A percentile compares a stretch with the other conserved stretches of the same genome.
These are phyloP conservation scores for Vigna unguiculata DNA, from an alignment of 306 rosid species.

Conservation along the genomic window DNA sequence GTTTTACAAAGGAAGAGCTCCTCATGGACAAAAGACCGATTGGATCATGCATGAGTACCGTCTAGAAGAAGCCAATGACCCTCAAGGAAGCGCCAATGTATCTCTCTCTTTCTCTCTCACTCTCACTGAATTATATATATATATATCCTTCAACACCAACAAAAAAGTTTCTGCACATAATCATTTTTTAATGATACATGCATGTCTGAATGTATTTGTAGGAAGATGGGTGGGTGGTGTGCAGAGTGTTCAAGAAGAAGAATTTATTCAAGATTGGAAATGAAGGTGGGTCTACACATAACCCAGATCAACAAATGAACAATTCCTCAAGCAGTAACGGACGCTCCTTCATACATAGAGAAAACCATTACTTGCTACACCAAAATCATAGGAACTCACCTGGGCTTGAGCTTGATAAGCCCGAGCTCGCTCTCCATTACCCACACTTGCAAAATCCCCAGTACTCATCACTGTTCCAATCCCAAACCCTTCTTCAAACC, in stretches of 20 bases:
- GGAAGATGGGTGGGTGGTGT: conserved; percentile 98
- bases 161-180: background rate
- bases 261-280: conserved; percentile 77
- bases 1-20: conserved; percentile 93
- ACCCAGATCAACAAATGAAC: conserved; percentile 64
- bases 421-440: conserved; percentile 64
- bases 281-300: conserved; percentile 61
- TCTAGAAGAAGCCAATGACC: conserved; percentile 78
- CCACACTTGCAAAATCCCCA: conserved; percentile 57
- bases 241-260: conserved; percentile 96
- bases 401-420: conserved; percentile 58
- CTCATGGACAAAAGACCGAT: conserved; percentile 93
- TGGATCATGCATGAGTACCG: conserved; percentile 99
- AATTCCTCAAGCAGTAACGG: conserved; percentile 44
- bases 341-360: conserved; percentile 68
- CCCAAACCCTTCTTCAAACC: conserved; percentile 50
- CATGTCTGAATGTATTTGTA: conserved; percentile 39
- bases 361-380: conserved; percentile 57
- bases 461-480: conserved; percentile 66
- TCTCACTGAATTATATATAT: background rate
- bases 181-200: background rate
- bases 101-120: background rate
- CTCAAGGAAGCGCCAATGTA: conserved; percentile 56
- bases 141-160: background rate
- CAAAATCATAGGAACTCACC: conserved; percentile 50